Percentiles rank a stretch among this genome's conserved stretches.
These are phyloP conservation scores for Cystobasidium tubakii DNA, from an alignment of 768 basidiomycete genomes.

Conservation along the genomic window DNA sequence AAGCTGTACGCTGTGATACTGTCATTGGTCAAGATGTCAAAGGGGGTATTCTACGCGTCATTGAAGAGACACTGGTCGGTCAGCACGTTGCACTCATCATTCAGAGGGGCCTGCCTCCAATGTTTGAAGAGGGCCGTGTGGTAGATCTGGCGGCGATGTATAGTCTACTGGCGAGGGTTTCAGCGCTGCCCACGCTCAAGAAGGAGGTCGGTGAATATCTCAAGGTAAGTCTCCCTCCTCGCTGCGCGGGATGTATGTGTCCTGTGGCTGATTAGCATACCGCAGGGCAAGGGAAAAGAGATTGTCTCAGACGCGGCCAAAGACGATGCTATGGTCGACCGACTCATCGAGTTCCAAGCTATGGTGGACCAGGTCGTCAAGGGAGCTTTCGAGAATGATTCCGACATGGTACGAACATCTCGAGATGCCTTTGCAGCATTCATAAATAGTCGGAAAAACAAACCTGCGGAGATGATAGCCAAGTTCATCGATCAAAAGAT, in stretches of 20 bases:
- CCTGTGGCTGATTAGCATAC: background rate
- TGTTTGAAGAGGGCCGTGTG: conserved; percentile 55
- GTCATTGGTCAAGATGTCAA: conserved; percentile 34
- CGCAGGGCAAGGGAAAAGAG: conserved; percentile 57
- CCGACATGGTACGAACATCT: conserved; percentile 40
- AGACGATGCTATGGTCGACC: conserved; percentile 73
- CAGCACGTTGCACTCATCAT: conserved; percentile 40
- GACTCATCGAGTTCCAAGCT: conserved; percentile 64
- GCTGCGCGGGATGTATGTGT: conserved; percentile 60
- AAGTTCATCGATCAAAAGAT: conserved; percentile 80
- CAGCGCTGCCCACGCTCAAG: conserved; percentile 56
- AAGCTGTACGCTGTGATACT: conserved; percentile 55
- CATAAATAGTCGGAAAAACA: conserved; percentile 63
- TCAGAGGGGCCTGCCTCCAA: conserved; percentile 56
- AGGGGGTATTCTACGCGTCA: conserved; percentile 55
- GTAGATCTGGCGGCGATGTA: conserved; percentile 58
- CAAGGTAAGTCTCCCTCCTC: conserved; percentile 52
- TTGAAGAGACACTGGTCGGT: conserved; percentile 55
- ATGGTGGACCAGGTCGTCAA: conserved; percentile 56
- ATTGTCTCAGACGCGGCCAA: conserved; percentile 61
- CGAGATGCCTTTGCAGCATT: conserved; percentile 68
- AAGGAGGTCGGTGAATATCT: conserved; percentile 61
- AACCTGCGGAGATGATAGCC: conserved; percentile 88
- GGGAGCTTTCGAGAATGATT: conserved; percentile 56
- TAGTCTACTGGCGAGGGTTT: conserved; percentile 59